Evolutionary conservation across 2,329 filamentous ascomycete species (phyloP).

Genomic region (Lachnellula cervina): DNA sequence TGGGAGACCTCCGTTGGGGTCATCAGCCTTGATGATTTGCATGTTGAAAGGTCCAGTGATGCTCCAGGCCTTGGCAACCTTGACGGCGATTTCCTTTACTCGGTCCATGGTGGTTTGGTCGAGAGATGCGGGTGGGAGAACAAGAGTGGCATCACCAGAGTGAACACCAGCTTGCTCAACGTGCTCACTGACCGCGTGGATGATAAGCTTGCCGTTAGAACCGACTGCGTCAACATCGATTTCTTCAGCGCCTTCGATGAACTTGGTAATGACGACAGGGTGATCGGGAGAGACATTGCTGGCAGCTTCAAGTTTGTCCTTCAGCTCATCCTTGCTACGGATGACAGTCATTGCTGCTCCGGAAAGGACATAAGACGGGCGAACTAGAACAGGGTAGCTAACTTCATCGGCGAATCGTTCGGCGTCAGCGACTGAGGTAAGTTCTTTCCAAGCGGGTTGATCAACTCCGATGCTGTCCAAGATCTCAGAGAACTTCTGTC

Average conservation of each 20-base stretch:
- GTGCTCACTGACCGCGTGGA: constrained; percentile 94
- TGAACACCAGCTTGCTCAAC: constrained; percentile 96
- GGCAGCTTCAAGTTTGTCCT: constrained; percentile 90
- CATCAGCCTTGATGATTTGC: constrained; percentile 94
- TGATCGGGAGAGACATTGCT: constrained; percentile 90
- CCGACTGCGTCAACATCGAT: constrained; percentile 95
- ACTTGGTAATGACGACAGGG: constrained; percentile 96
- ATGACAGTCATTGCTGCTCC: constrained; percentile 99
- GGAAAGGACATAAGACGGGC: constrained; percentile 91
- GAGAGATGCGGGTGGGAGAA: constrained; percentile 80
- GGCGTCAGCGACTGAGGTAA: constrained; percentile 84
- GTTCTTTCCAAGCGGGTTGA: constrained; percentile 96
- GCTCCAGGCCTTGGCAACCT: constrained; percentile 94
- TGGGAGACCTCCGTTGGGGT: constrained; percentile 68
- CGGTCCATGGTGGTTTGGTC: constrained; percentile 74
- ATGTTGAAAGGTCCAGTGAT: constrained; percentile 99
- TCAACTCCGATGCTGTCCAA: constrained; percentile 95
- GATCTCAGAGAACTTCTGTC: constrained; percentile 97
- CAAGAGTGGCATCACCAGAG: constrained; percentile 92
- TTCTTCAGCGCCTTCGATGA: constrained; percentile 93
- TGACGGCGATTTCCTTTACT: constrained; percentile 91
- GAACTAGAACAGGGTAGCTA: constrained; percentile 89
- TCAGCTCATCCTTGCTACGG: constrained; percentile 77
- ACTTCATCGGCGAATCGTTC: constrained; percentile 80
- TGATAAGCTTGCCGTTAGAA: constrained; percentile 75